Base-by-base conservation (phyloP, 2,329 filamentous ascomycete species). In the Epichloe elymi region DNA sequence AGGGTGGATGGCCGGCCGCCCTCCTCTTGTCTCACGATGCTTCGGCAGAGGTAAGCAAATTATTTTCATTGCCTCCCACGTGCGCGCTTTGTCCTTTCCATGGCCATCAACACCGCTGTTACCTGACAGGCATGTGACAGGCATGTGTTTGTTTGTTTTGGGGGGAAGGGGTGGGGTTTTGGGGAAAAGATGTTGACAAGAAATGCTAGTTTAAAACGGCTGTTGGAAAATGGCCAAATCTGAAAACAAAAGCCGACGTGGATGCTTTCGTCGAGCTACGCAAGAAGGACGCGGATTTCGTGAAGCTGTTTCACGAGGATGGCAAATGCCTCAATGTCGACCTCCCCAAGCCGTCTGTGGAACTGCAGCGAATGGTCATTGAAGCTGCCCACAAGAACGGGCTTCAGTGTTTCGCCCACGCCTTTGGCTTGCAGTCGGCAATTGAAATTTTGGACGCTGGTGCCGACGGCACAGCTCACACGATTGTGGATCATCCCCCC, bases 231-330 rank as follows among this genome's bases (percentile, higher is more conserved):
- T 76, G 73, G 73, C 73, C 74, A 5, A 70, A 54, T 8, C 45
- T 58, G n/a, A 63, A 62, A 5, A 66, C 64, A 4, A 56, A 62
- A 8, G 61, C 68, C 37, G 71, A 67, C 23, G 73, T 72, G 1
- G 55, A 65, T 2, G 57, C 65, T 15, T 75, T 70, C 52, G 60
- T 75, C 2, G 60, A 66, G 12, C 65, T 68, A 53, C 65, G 66
- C 2, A 54, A 66, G 11, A 60, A 60, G 11, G 69, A 74, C 50
- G 70, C 68, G 2, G 68, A 74, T 52, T 75, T 74, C 59, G 72
- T 75, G 57, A 76, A 76, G 56, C 59, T 76, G 46, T 73, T 76
- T 66, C 71, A 76, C 54, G 74, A 76, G 55, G 66, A 63, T 48
- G 74, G 74, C 3, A 63, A 58, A 7, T 58, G 63, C 8, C 61